Conservation (phyloP, 2,329 filamentous ascomycete species). For the Arthrobotrys megalospora region DNA sequence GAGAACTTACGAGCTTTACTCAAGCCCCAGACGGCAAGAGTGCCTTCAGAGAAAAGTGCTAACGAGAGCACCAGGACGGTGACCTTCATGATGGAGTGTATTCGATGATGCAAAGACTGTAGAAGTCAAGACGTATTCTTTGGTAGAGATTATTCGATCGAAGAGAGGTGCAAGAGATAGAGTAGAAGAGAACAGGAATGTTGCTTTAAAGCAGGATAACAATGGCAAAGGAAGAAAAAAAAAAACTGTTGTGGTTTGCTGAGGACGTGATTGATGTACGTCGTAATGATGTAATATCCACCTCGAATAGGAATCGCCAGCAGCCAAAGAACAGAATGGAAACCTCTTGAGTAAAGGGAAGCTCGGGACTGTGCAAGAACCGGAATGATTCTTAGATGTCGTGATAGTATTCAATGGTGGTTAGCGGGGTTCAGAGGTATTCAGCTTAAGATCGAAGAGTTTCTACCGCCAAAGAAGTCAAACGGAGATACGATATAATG, state of each 20-base stretch:
- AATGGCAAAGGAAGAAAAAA: too few relatives aligned
- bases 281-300: slow-evolving; percentile 61
- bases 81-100: slow-evolving; percentile 55
- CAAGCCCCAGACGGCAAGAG: slow-evolving; percentile 58
- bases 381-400: slow-evolving; percentile 22
- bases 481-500: neutral
- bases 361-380: slow-evolving; percentile 25
- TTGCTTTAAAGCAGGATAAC: slow-evolving; percentile 11
- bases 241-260: slow-evolving; percentile 12
- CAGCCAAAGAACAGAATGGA: slow-evolving; percentile 32
- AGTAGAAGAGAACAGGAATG: slow-evolving; percentile 7
- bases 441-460: neutral
- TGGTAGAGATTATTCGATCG: neutral
- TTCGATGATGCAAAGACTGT: slow-evolving; percentile 21
- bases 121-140: neutral
- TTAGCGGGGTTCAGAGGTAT: slow-evolving; percentile 2
- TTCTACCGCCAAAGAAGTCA: slow-evolving; percentile 1
- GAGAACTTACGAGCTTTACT: slow-evolving; percentile 57
- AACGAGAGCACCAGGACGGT: slow-evolving; percentile 58
- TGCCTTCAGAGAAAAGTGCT: slow-evolving; percentile 51
- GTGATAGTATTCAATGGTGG: slow-evolving; percentile 38
- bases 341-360: slow-evolving; percentile 8
- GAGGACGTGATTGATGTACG: slow-evolving; percentile 46
- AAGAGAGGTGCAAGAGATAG: slow-evolving; percentile 11
- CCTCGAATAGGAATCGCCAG: slow-evolving; percentile 60